Percentiles rank a stretch among this genome's conserved stretches.
Conservation (phyloP, 371 early-diverging fungal species). For the Lichtheimia ramosa region DNA sequence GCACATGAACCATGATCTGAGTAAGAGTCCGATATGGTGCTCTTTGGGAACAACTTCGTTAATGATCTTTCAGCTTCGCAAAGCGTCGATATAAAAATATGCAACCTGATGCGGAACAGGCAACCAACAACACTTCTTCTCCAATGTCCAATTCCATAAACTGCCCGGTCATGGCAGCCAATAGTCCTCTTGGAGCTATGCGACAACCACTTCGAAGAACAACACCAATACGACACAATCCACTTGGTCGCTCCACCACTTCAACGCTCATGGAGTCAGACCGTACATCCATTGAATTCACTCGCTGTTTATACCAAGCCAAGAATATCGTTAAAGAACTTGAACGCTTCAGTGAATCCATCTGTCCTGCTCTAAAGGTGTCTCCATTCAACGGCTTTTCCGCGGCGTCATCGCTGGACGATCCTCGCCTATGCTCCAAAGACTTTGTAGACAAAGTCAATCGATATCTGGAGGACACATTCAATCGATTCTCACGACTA, state of each 20-base stretch:
- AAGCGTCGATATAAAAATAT: not conserved
- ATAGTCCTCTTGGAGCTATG: not conserved
- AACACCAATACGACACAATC: slow-evolving; percentile 4
- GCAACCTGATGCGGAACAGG: slow-evolving; percentile 1
- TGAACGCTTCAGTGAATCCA: slow-evolving; percentile 31
- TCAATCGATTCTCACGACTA: slow-evolving; percentile 38
- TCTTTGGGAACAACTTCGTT: too few relatives aligned
- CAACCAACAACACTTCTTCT: not conserved
- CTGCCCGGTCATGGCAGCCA: not conserved
- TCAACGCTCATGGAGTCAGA: slow-evolving; percentile 10
- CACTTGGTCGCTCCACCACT: slow-evolving; percentile 5
- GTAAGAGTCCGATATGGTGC: too few relatives aligned
- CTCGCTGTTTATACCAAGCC: slow-evolving; percentile 47
- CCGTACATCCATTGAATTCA: slow-evolving; percentile 37
- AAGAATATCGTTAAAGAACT: slow-evolving; percentile 44
- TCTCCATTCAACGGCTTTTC: slow-evolving; percentile 16
- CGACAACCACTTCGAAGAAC: slow-evolving; percentile 2
- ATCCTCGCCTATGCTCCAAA: slow-evolving; percentile 17
- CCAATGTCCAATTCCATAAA: not conserved
- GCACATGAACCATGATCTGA: too few relatives aligned
- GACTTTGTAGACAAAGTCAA: slow-evolving; percentile 29
- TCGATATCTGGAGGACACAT: slow-evolving; percentile 37
- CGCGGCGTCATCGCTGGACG: slow-evolving; percentile 14
- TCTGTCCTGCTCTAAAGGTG: slow-evolving; percentile 24
- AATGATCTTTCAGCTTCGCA: too few relatives aligned